phyloP scores from a whole-genome alignment of 176 grass and related monocot species.

The Cenchrus purpureus region DNA sequence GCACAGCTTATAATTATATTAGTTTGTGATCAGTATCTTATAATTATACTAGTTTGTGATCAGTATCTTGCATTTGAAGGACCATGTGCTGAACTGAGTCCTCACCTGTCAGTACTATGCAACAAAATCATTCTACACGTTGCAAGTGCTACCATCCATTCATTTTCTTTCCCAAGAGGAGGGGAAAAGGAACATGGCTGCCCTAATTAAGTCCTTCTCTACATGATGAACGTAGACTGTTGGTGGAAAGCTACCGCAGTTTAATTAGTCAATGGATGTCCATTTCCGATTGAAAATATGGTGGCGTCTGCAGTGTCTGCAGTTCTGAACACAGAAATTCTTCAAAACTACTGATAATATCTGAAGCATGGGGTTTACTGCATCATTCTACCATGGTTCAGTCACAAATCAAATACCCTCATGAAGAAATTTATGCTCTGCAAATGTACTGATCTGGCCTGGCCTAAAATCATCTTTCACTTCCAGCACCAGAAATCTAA shows the following conservation, averaged over 20 bases:
- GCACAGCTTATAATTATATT: neutral
- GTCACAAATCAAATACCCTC: neutral
- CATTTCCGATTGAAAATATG: neutral
- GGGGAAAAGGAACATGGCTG: conserved; percentile 20
- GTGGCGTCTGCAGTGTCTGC: neutral
- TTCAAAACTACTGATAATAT: neutral
- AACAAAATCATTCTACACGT: conserved; percentile 35
- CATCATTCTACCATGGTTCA: neutral
- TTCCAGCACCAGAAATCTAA: conserved; percentile 7
- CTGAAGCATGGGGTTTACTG: neutral
- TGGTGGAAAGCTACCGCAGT: neutral
- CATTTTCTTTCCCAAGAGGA: neutral
- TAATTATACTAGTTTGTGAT: neutral
- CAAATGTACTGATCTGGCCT: neutral
- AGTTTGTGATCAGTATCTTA: neutral
- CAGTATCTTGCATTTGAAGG: neutral
- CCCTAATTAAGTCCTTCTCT: neutral
- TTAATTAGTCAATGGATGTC: neutral
- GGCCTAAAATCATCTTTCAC: neutral
- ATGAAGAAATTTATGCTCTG: neutral
- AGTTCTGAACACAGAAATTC: neutral
- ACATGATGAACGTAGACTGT: neutral
- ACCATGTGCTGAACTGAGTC: conserved; percentile 10
- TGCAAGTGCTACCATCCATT: neutral
- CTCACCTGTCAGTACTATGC: neutral